These are phyloP conservation scores for Quercus parvula DNA, from an alignment of 306 rosid genomes.

Conservation along the genomic window DNA sequence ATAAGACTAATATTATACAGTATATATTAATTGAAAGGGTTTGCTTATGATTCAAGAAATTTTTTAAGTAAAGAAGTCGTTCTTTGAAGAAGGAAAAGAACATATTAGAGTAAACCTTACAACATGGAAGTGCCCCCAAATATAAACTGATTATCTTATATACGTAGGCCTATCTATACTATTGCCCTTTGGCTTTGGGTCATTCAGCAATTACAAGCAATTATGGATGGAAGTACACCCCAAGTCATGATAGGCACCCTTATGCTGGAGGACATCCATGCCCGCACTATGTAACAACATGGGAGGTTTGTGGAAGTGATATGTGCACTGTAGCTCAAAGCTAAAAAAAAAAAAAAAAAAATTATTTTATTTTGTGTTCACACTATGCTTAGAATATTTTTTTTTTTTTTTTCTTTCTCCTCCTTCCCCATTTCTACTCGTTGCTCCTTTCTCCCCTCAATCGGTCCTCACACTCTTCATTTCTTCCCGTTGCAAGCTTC, in stretches of 20 bases:
- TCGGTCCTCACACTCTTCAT: no score
- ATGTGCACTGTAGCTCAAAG: no score
- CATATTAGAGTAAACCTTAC: slow-evolving; percentile 1
- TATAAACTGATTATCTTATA: background rate
- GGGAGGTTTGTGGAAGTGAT: background rate
- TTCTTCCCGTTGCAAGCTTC: no score
- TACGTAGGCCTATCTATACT: no score
- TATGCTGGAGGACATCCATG: background rate
- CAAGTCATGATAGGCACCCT: background rate
- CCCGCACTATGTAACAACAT: background rate
- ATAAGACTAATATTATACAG: background rate
- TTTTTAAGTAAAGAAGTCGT: background rate
- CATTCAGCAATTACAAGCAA: no score
- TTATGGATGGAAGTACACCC: background rate
- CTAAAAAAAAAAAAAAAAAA: no score
- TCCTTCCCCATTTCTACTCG: no score
- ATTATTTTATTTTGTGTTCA: no score
- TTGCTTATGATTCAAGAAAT: background rate
- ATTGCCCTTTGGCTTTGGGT: background rate
- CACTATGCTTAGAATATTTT: no score
- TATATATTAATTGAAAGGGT: background rate
- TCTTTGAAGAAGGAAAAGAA: background rate
- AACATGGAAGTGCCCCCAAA: slow-evolving; percentile 2
- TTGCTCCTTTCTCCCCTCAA: no score
- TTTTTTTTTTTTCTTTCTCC: no score